Percentiles rank a stretch among this genome's conserved stretches.
Conservation (phyloP, 1,284 basidiomycete genomes). For the Sporisorium graminicola region DNA sequence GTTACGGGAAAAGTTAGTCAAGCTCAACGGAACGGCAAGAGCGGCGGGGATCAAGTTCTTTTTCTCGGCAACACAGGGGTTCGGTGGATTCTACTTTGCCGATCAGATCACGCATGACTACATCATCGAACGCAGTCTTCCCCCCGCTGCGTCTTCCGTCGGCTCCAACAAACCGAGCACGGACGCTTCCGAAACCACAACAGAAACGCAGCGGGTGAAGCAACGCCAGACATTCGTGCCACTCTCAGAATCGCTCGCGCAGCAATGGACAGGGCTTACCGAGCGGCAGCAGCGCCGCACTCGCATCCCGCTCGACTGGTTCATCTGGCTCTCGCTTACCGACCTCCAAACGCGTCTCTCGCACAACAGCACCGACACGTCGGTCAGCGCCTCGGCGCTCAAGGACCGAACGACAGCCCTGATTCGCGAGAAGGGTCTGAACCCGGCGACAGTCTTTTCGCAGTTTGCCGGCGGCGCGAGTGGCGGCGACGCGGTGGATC, state of each 20-base stretch:
- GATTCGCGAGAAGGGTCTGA: conserved; percentile 35
- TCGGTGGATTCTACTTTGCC: conserved; percentile 92
- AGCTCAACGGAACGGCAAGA: conserved; percentile 82
- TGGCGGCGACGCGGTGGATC: conserved; percentile 12
- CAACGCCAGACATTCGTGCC: conserved; percentile 79
- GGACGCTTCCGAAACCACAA: conserved; percentile 12
- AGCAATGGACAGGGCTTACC: conserved; percentile 76
- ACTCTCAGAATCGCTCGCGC: conserved; percentile 73
- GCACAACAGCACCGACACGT: background rate
- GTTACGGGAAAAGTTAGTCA: conserved; percentile 73
- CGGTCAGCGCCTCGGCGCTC: conserved; percentile 10
- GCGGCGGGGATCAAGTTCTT: conserved; percentile 75
- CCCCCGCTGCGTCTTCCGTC: conserved; percentile 5
- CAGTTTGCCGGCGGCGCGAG: background rate
- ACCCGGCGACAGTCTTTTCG: conserved; percentile 11
- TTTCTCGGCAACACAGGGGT: conserved; percentile 87
- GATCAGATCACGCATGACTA: conserved; percentile 89
- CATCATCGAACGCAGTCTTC: conserved; percentile 76
- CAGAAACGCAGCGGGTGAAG: conserved; percentile 73
- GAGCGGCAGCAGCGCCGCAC: conserved; percentile 25
- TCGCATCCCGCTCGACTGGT: conserved; percentile 32
- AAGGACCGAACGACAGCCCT: conserved; percentile 15
- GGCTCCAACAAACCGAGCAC: background rate
- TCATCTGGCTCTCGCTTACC: conserved; percentile 26
- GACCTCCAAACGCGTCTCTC: conserved; percentile 18